A percentile compares a stretch with the other conserved stretches of the same genome.
phyloP scores from a whole-genome alignment of 108 stramenopile genomes.

The Pelagomonas calceolata region DNA sequence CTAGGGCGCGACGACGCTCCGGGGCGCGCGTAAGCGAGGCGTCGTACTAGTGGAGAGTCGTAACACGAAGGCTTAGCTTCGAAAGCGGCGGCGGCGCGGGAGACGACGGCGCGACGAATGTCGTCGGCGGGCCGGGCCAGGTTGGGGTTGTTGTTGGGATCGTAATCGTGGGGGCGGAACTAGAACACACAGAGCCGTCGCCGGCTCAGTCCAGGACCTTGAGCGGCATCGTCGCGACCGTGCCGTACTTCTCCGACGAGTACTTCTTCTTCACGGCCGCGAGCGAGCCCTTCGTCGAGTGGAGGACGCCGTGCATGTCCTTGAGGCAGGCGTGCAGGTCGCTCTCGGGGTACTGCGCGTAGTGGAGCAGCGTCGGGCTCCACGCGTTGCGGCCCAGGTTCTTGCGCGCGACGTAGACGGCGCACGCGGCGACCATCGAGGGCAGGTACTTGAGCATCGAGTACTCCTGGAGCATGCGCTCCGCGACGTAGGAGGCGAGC shows the following conservation, averaged over 20 bases:
- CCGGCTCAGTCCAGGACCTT: background rate
- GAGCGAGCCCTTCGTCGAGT: conserved; percentile 43
- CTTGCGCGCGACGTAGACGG: conserved; percentile 68
- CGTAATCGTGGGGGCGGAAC: too few species aligned
- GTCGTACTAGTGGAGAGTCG: too few species aligned
- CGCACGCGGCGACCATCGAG: conserved; percentile 71
- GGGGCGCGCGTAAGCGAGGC: too few species aligned
- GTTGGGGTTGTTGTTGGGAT: too few species aligned
- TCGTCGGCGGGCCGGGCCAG: too few species aligned
- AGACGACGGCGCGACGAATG: too few species aligned
- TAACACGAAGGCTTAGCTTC: too few species aligned
- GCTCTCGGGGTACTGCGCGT: conserved; percentile 62
- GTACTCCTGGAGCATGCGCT: conserved; percentile 75
- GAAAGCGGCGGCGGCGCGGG: too few species aligned
- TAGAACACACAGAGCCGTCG: too few species aligned
- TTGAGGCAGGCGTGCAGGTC: conserved; percentile 59
- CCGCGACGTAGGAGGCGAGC: conserved; percentile 68
- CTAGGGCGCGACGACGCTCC: too few species aligned
- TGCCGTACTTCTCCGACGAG: conserved; percentile 58
- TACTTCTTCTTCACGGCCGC: conserved; percentile 77
- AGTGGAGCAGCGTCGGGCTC: conserved; percentile 70
- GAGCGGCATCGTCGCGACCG: conserved; percentile 37
- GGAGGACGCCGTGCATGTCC: conserved; percentile 47
- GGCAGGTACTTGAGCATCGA: conserved; percentile 69
- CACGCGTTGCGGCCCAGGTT: conserved; percentile 61